Percentiles rank a stretch among this genome's conserved stretches.
Evolutionary conservation across 768 basidiomycete species (phyloP).

Genomic region (Mycena vitilis): DNA sequence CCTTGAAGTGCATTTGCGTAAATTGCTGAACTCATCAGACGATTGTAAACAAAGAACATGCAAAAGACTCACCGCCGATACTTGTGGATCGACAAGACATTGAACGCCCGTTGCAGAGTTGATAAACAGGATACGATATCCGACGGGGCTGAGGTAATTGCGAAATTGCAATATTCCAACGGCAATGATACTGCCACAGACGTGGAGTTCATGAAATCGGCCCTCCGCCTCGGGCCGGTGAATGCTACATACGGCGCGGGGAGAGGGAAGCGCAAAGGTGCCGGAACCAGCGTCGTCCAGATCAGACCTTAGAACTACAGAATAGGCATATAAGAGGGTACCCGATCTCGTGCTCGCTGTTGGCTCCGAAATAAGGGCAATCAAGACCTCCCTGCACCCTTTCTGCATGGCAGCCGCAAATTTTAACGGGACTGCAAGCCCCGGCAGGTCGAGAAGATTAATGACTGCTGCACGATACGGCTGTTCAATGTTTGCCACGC

Average conservation of each 20-base stretch:
- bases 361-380: constrained; percentile 36
- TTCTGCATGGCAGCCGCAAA: constrained; percentile 49
- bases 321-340: constrained; percentile 36
- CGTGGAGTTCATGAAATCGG: constrained; percentile 41
- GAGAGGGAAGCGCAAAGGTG: constrained; percentile 14
- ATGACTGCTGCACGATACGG: constrained; percentile 42
- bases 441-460: constrained; percentile 44
- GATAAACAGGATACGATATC: constrained; percentile 47
- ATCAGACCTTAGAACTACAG: constrained; percentile 34
- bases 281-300: constrained; percentile 25
- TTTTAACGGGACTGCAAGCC: constrained; percentile 41
- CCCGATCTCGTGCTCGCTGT: constrained; percentile 23
- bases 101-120: constrained; percentile 43
- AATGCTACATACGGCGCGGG: constrained; percentile 29
- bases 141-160: constrained; percentile 32
- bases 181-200: constrained; percentile 33
- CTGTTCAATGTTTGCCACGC: constrained; percentile 44
- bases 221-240: constrained; percentile 34
- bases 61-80: constrained; percentile 34
- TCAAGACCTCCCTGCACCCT: constrained; percentile 36
- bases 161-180: constrained; percentile 24
- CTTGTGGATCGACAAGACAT: constrained; percentile 39
- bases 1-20: constrained; percentile 46
- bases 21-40: constrained; percentile 41
- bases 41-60: constrained; percentile 36